phyloP scores from a whole-genome alignment of 495 filamentous ascomycete species.

The Bacidia rubella region DNA sequence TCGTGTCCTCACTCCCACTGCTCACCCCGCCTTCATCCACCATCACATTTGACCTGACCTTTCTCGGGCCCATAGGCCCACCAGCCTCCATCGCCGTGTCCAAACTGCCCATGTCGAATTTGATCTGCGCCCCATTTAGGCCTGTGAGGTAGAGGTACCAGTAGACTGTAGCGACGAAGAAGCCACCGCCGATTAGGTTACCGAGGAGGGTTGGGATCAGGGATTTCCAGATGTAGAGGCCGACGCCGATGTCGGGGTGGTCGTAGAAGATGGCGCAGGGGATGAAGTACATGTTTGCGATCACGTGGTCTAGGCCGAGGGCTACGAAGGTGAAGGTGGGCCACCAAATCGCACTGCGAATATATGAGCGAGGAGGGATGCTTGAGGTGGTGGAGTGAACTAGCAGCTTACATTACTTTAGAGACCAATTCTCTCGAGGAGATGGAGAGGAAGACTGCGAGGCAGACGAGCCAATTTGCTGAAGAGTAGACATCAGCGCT shows the following conservation, averaged over 20 bases:
- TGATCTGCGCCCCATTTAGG: constrained; percentile 6
- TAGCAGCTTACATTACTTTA: constrained; percentile 31
- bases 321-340: constrained; percentile 47
- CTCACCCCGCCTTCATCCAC: neutral
- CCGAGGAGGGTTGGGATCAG: constrained; percentile 46
- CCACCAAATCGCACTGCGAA: constrained; percentile 49
- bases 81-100: constrained; percentile 15
- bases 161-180: constrained; percentile 25
- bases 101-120: constrained; percentile 5
- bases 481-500: neutral
- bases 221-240: constrained; percentile 51
- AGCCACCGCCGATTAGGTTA: constrained; percentile 42
- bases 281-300: constrained; percentile 54
- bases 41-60: neutral
- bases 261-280: constrained; percentile 41
- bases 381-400: no score
- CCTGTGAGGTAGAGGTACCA: constrained; percentile 16
- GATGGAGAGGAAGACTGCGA: constrained; percentile 43
- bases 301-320: constrained; percentile 47
- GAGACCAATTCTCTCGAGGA: constrained; percentile 41
- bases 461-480: constrained; percentile 52
- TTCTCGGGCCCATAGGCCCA: constrained; percentile 7
- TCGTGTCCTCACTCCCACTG: neutral
- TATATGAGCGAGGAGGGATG: no score
- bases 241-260: constrained; percentile 34